Conservation (phyloP, 495 filamentous ascomycete genomes). For the Aspergillus hancockii region DNA sequence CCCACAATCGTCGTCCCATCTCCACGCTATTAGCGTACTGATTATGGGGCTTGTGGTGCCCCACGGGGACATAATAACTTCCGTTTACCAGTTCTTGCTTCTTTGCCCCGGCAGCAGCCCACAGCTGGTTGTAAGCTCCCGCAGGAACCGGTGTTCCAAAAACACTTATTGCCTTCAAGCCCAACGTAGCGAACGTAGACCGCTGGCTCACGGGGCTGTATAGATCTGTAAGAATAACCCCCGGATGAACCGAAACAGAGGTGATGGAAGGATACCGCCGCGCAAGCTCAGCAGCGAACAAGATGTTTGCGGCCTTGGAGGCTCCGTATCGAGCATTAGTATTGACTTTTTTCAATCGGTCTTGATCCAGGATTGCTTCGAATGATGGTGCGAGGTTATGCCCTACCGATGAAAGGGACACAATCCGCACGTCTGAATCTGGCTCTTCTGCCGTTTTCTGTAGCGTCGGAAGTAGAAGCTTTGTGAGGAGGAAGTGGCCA, state of each 20-base stretch:
- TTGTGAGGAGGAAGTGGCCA: constrained; percentile 61
- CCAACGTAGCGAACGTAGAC: constrained; percentile 13
- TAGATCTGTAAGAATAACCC: constrained; percentile 37
- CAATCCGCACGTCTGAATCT: constrained; percentile 44
- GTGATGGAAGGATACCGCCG: constrained; percentile 46
- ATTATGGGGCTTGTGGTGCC: constrained; percentile 14
- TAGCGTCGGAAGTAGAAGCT: constrained; percentile 37
- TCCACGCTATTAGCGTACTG: constrained; percentile 23
- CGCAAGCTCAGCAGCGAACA: constrained; percentile 53
- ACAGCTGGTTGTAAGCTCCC: constrained; percentile 41
- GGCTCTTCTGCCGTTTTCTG: constrained; percentile 32
- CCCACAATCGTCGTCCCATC: constrained; percentile 39
- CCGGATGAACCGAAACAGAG: constrained; percentile 50
- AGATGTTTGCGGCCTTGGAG: constrained; percentile 59
- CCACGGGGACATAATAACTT: constrained; percentile 42
- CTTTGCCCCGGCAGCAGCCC: constrained; percentile 32
- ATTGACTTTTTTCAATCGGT: constrained; percentile 38
- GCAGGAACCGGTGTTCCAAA: constrained; percentile 26
- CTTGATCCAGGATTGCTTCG: constrained; percentile 30
- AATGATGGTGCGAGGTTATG: constrained; percentile 30
- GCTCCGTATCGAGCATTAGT: constrained; percentile 54
- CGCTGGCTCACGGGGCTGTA: constrained; percentile 20
- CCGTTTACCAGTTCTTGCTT: constrained; percentile 36
- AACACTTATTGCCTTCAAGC: constrained; percentile 13
- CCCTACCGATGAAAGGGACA: constrained; percentile 43